Conservation (phyloP, 1,139 yeast genomes). For the Blastobotrys illinoisensis region DNA sequence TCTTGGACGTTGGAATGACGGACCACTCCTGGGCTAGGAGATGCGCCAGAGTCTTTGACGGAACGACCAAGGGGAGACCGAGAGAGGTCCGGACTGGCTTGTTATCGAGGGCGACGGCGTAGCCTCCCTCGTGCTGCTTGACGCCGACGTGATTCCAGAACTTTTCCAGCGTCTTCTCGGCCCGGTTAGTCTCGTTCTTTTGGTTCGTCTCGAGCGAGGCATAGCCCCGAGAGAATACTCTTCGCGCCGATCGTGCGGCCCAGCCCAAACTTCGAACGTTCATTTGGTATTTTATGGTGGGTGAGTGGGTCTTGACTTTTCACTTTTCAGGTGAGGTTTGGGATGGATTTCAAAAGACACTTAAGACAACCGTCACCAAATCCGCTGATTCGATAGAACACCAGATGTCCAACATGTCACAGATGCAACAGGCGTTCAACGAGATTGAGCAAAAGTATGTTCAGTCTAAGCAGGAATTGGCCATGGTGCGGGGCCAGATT, state of each 20-base stretch:
- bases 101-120: constrained; percentile 60
- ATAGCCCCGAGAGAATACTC: background rate
- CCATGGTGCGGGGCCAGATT: constrained; percentile 56
- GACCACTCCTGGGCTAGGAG: constrained; percentile 87
- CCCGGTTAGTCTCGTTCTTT: constrained; percentile 53
- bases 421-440: constrained; percentile 13
- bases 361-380: too few species aligned
- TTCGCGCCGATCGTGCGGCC: background rate
- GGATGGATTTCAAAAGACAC: background rate
- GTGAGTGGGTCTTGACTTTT: background rate
- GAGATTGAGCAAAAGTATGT: constrained; percentile 23
- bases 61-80: constrained; percentile 66
- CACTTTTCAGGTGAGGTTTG: background rate
- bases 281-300: too few species aligned
- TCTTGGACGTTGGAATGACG: constrained; percentile 59
- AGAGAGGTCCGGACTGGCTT: constrained; percentile 80
- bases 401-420: background rate
- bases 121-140: constrained; percentile 29
- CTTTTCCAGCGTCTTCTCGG: constrained; percentile 63
- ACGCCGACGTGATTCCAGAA: constrained; percentile 83
- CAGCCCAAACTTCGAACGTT: background rate
- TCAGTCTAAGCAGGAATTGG: constrained; percentile 47
- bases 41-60: constrained; percentile 55
- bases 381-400: background rate
- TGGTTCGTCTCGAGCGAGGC: constrained; percentile 21